Evolutionary conservation across 164 flowering plant species (phyloP), one percentile per base, ranked within the genome.

Genomic region (Amborella trichopoda): DNA sequence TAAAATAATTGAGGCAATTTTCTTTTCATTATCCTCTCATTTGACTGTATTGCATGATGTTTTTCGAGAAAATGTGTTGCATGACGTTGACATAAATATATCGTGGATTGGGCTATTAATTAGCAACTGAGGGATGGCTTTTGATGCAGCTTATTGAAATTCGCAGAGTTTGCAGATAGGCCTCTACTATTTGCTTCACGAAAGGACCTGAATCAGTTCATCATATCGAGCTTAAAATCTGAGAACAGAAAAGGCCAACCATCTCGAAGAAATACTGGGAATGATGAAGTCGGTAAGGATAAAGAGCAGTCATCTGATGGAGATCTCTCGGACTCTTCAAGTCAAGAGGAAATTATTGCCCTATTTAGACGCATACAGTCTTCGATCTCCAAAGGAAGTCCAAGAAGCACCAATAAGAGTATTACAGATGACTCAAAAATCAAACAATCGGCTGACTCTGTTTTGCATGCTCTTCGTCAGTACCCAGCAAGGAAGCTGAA

Each of bases 71-170:
- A n/a, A n/a, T n/a, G n/a, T n/a, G n/a, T n/a, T n/a, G n/a, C n/a
- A n/a, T n/a, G n/a, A n/a, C n/a, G n/a, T n/a, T n/a, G n/a, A n/a
- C n/a, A n/a, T n/a, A n/a, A n/a, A n/a, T n/a, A n/a, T n/a, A n/a
- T n/a, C n/a, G n/a, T 44, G 19, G 30, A 37, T 25, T 50, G 43
- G 25, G 18, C 43, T 36, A 23, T 37, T 28, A 23, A 49, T 25
- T 54, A 44, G 56, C 52, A 52, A 67, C 81, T 75, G 75, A 80
- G 69, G 62, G 28, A 58, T 59, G 61, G 70, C 58, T 68, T 63
- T 60, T 73, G 49, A 62, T 76, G 84, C 84, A 76, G 84, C 82
- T 75, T 74, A 66, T 72, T 75, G 50, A 71, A 66, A 70, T 78
- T 78, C 80, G 61, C 80, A 70, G 89, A 74, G 68, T 65, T 57